Conservation (phyloP, 345 rosid species). For the Clarkia xantiana region DNA sequence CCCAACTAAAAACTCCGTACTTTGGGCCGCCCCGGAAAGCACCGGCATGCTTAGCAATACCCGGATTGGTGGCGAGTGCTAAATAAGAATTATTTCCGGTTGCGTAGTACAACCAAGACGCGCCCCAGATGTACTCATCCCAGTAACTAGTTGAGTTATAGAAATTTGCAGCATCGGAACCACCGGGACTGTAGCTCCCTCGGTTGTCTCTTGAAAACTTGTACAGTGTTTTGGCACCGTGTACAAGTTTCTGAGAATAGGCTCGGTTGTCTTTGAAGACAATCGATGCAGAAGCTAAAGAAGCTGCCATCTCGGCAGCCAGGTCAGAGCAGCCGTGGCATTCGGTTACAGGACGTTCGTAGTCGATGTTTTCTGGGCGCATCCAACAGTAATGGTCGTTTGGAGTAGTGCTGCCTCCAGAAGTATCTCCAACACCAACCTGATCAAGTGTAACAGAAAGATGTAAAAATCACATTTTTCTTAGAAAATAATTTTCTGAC, state of each 20-base stretch:
- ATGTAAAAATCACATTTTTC: not conserved
- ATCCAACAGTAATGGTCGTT: conserved; percentile 96
- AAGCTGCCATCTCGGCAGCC: conserved; percentile 95
- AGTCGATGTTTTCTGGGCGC: conserved; percentile 96
- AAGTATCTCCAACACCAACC: conserved; percentile 81
- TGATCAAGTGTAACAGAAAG: conserved; percentile 7
- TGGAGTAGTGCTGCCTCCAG: conserved; percentile 47
- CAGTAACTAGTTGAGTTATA: conserved; percentile 77
- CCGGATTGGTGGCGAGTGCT: conserved; percentile 55
- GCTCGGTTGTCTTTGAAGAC: conserved; percentile 87
- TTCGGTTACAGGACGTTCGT: conserved; percentile 41
- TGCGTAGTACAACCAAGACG: conserved; percentile 86
- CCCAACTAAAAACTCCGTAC: conserved; percentile 91
- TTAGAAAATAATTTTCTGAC: not conserved
- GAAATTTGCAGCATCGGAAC: conserved; percentile 42
- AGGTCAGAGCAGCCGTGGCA: conserved; percentile 76
- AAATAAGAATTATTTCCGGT: conserved; percentile 70
- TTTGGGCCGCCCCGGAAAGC: conserved; percentile 85
- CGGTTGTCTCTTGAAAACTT: conserved; percentile 53
- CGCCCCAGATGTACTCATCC: conserved; percentile 94
- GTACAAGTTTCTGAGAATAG: conserved; percentile 83
- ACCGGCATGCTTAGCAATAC: conserved; percentile 76
- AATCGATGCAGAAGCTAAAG: conserved; percentile 83
- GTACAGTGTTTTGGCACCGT: conserved; percentile 67
- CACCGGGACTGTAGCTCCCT: conserved; percentile 65